Conservation (phyloP, 2,329 filamentous ascomycete species). For the Penicillium polonicum region DNA sequence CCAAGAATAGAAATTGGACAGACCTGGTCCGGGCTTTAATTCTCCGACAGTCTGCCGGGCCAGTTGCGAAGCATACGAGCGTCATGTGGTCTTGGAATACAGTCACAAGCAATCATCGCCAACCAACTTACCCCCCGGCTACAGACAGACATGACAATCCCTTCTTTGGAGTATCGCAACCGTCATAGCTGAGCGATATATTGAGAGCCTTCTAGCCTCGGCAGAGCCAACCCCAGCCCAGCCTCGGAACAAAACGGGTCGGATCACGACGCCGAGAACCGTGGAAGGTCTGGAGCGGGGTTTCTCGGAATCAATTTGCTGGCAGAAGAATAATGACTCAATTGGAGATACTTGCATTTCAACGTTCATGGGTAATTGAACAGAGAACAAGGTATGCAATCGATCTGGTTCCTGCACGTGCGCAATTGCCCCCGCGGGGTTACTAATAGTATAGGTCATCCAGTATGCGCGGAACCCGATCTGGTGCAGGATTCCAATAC, state of each 20-base stretch:
- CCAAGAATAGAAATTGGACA: slow-evolving; percentile 1
- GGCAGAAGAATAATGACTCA: not conserved
- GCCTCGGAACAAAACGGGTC: slow-evolving; percentile 26
- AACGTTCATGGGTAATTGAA: not conserved
- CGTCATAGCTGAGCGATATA: slow-evolving; percentile 5
- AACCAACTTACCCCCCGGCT: not conserved
- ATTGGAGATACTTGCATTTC: not conserved
- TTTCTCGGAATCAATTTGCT: not conserved
- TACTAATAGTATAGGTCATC: slow-evolving; percentile 7
- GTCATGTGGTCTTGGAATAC: slow-evolving; percentile 18
- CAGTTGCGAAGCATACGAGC: slow-evolving; percentile 20
- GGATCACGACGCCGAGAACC: slow-evolving; percentile 3
- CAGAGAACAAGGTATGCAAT: not conserved
- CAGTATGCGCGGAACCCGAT: slow-evolving; percentile 6
- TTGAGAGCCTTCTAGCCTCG: slow-evolving; percentile 8
- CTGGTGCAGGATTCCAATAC: not conserved
- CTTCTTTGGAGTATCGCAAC: not conserved
- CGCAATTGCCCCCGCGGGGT: slow-evolving; percentile 19
- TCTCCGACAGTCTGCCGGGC: slow-evolving; percentile 17
- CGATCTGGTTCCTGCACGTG: slow-evolving; percentile 17
- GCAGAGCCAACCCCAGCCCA: slow-evolving; percentile 1
- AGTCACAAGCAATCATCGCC: slow-evolving; percentile 5
- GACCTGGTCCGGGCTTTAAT: slow-evolving; percentile 16
- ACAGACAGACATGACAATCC: not conserved
- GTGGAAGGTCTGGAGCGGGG: slow-evolving; percentile 2